These are phyloP conservation scores for Chytriomyces sp. DNA, from an alignment of 192 early-diverging fungal genomes.

Conservation along the genomic window DNA sequence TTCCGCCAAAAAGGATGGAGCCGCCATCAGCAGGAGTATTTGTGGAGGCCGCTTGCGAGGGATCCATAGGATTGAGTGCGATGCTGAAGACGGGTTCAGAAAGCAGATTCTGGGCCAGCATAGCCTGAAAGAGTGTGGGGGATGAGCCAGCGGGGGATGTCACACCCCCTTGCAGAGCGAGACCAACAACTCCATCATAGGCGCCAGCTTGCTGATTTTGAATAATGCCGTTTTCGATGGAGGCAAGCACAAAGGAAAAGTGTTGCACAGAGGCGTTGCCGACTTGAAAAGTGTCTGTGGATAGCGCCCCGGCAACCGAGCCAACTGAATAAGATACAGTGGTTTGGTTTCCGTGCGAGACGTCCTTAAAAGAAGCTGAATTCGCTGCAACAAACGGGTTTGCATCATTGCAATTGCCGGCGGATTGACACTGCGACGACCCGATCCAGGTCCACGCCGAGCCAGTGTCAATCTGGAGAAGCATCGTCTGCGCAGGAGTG, in stretches of 20 bases:
- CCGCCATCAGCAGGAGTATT: neutral
- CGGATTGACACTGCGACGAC: neutral
- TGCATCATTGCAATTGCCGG: neutral
- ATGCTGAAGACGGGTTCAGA: neutral
- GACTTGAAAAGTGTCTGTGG: neutral
- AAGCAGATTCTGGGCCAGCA: neutral
- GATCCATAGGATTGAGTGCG: no score
- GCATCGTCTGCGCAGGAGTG: neutral
- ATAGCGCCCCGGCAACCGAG: neutral
- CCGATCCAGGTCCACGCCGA: neutral
- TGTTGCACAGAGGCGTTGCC: neutral
- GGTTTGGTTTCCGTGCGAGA: neutral
- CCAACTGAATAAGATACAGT: neutral
- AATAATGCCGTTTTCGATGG: neutral
- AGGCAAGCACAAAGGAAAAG: neutral
- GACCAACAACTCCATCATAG: neutral
- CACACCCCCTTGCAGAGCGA: neutral
- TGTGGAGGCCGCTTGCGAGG: no score
- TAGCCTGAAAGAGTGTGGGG: neutral
- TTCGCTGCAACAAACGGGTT: neutral
- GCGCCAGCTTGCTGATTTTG: neutral
- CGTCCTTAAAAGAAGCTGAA: neutral
- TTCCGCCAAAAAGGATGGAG: neutral
- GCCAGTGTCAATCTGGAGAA: neutral
- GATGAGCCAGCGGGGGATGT: neutral